Evolutionary conservation across 2,329 filamentous ascomycete genomes (phyloP), one percentile per base, ranked within the genome.

Genomic region (Stenocarpella maydis): DNA sequence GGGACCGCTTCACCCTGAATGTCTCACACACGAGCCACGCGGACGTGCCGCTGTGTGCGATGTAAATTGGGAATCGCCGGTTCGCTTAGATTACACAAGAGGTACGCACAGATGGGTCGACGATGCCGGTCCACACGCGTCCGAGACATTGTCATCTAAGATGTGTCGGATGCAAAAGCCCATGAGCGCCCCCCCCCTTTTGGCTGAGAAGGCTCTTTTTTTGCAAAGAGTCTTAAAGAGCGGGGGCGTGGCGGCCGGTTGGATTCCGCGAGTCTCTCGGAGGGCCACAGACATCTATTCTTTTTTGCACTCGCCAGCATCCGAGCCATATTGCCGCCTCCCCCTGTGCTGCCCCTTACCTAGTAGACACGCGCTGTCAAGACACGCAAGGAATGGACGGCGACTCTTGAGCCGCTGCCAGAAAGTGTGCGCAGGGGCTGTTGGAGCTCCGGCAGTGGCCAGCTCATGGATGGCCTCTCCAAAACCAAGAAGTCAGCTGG

Each of bases 1-100:
- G 31, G 19, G 15, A 17, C 34, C 34, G n/a, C 21, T 60, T 6
- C 39, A 26, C 26, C 26, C 55, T 60, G 39, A 31, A n/a, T 61
- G 58, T 61, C 58, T 47, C 58, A 61, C 19, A 24, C 58, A 61
- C 55, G 19, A 45, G 39, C 55, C 54, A 45, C 41, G 58, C 58
- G 41, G 58, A 28, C 19, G 37, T 43, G 37, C n/a, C 54, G 37
- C 8, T 7, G 49, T 31, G 10, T 49, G 45, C 45, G 12, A 26
- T 43, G 3, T 49, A 8, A 31, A 31, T n/a, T 31, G 45, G 10
- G 47, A 49, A 49, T 49, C 47, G 47, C 24, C 43, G 21, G 47
- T 14, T 49, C 17, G 45, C 45, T 31, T 55, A 21, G 37, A 60
- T 60, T 28, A 41, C 37, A 61, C 58, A 41, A 6, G 58, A 49